A percentile compares a stretch with the other conserved stretches of the same genome.
Conservation (phyloP, 2,329 filamentous ascomycete species). For the Aspergillus sclerotialis region DNA sequence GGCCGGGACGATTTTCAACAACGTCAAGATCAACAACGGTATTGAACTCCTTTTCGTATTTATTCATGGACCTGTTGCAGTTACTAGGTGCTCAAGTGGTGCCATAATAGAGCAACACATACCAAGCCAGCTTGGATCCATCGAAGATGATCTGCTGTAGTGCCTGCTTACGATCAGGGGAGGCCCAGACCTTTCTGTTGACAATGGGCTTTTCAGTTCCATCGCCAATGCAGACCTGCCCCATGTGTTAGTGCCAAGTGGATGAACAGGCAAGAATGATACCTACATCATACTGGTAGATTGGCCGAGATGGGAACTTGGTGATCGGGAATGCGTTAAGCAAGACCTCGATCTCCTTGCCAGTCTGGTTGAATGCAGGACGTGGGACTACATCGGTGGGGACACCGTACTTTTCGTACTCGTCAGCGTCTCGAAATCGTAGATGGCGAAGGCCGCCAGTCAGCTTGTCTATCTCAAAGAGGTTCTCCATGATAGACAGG, state of each 20-base stretch:
- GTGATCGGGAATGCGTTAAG: slow-evolving; percentile 72
- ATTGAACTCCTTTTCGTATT: slow-evolving; percentile 41
- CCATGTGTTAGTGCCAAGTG: slow-evolving; percentile 7
- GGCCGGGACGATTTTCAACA: slow-evolving; percentile 45
- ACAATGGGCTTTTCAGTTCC: slow-evolving; percentile 59
- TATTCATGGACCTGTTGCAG: slow-evolving; percentile 27
- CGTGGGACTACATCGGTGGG: slow-evolving; percentile 35
- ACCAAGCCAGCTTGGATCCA: slow-evolving; percentile 82
- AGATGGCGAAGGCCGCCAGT: slow-evolving; percentile 17
- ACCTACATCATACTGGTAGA: slow-evolving; percentile 83
- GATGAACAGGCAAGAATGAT: neutral
- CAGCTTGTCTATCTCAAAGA: slow-evolving; percentile 15
- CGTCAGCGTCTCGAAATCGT: slow-evolving; percentile 20
- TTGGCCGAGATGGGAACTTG: slow-evolving; percentile 51
- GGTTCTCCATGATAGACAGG: slow-evolving; percentile 12
- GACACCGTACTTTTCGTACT: slow-evolving; percentile 23
- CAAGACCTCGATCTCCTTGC: slow-evolving; percentile 48
- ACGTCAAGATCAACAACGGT: slow-evolving; percentile 66
- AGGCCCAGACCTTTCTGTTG: slow-evolving; percentile 70
- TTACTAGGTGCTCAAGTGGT: slow-evolving; percentile 29
- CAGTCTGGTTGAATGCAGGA: slow-evolving; percentile 52
- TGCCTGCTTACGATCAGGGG: slow-evolving; percentile 53
- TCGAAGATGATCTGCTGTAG: slow-evolving; percentile 65
- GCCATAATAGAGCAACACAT: slow-evolving; percentile 19
- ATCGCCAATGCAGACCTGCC: slow-evolving; percentile 59